Percentiles rank a stretch among this genome's conserved stretches.
phyloP scores from a whole-genome alignment of 164 flowering plant genomes.

The Vitis riparia region DNA sequence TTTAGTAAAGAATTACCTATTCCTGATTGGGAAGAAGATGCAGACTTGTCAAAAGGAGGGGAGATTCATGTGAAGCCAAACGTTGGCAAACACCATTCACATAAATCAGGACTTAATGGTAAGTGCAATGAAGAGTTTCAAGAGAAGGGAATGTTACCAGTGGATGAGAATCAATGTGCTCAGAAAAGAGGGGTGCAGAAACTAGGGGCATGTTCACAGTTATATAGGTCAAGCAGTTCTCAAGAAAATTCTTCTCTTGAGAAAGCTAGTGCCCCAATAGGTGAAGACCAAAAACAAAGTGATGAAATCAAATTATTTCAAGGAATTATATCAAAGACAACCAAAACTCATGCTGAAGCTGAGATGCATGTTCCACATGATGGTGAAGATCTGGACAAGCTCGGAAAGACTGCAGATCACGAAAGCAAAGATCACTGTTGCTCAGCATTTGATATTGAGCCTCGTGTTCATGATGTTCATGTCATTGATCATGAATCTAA shows the following conservation, averaged over 20 bases:
- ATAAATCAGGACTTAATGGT: conserved; percentile 7
- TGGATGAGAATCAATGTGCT: conserved; percentile 16
- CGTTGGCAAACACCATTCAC: conserved; percentile 11
- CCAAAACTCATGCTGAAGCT: conserved; percentile 13
- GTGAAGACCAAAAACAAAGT: conserved; percentile 24
- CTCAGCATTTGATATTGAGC: conserved; percentile 27
- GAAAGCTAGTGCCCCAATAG: conserved; percentile 16
- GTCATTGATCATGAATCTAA: conserved; percentile 43
- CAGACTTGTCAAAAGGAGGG: conserved; percentile 18
- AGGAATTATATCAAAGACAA: conserved; percentile 8
- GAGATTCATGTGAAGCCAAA: conserved; percentile 11
- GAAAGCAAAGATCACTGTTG: conserved; percentile 1
- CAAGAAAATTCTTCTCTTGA: conserved; percentile 20
- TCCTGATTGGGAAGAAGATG: conserved; percentile 24
- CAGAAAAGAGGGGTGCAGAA: conserved; percentile 14
- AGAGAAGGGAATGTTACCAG: conserved; percentile 45
- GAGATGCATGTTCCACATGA: conserved; percentile 17
- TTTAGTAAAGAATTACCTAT: conserved; percentile 28
- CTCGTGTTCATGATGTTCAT: conserved; percentile 64
- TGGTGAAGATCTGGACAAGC: conserved; percentile 21
- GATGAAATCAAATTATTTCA: conserved; percentile 8
- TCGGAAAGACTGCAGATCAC: conserved; percentile 15
- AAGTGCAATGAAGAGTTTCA: conserved; percentile 30
- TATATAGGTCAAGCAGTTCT: conserved; percentile 3
- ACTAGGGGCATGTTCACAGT: conserved; percentile 9